A percentile compares a stretch with the other conserved stretches of the same genome.
These are phyloP conservation scores for Pichia sp. DNA, from an alignment of 1,139 yeast genomes.

Conservation along the genomic window DNA sequence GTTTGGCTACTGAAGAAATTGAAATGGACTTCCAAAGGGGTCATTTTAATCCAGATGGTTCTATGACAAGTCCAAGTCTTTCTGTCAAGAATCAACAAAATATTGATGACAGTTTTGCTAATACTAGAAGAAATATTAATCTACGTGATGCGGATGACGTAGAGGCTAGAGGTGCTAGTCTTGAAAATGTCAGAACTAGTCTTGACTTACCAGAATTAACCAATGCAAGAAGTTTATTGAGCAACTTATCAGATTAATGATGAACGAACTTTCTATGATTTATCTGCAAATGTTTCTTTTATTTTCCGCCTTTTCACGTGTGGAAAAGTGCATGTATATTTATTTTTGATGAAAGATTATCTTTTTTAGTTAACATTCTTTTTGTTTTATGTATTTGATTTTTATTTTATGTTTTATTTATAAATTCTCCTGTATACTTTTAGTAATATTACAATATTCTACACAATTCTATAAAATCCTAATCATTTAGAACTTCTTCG, in stretches of 20 bases:
- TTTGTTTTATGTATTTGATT: not conserved
- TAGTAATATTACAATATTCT: not conserved
- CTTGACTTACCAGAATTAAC: constrained; percentile 33
- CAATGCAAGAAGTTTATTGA: constrained; percentile 33
- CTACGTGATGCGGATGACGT: constrained; percentile 17
- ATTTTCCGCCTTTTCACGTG: too few species aligned
- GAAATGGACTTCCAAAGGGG: constrained; percentile 43
- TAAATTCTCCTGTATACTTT: not conserved
- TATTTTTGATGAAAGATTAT: constrained; percentile 2
- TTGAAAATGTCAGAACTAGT: constrained; percentile 31
- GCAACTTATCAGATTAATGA: constrained; percentile 22
- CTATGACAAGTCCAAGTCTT: constrained; percentile 28
- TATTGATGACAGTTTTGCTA: constrained; percentile 25
- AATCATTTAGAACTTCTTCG: constrained; percentile 9
- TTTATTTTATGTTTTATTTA: not conserved
- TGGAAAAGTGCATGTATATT: constrained; percentile 4
- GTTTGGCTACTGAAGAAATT: constrained; percentile 47
- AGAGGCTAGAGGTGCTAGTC: constrained; percentile 22
- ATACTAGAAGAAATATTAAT: constrained; percentile 22
- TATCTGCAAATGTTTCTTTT: too few species aligned
- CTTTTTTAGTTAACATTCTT: not conserved
- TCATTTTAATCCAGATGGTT: constrained; percentile 20
- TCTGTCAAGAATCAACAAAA: constrained; percentile 24
- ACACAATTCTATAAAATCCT: not conserved
- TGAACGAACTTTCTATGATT: too few species aligned